Base-by-base conservation (phyloP, 768 basidiomycete species). In the Phanerochaete carnosa region DNA sequence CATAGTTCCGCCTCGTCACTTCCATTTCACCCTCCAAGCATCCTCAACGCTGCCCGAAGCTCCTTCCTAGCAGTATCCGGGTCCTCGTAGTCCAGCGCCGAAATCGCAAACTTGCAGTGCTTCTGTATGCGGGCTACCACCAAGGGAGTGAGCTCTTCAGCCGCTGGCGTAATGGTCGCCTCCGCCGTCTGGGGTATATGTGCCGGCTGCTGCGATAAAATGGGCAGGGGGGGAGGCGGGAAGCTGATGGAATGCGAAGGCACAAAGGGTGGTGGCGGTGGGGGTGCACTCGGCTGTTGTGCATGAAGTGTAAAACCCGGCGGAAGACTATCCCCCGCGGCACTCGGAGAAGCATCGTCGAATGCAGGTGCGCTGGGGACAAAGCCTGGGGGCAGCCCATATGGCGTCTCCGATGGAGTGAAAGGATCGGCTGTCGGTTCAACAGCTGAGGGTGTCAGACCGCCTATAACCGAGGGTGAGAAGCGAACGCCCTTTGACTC, bases 1-100 rank as follows among this genome's bases (percentile, higher is more conserved):
- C 23, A 22, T 22, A 35, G 12, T 9, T 15, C 9, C 32, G 11
- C n/a, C 29, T 13, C 28, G 2, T 32, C 55, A 30, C 16, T 22
- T 12, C 33, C 50, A n/a, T 23, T 49, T 74, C 68, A 83, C 3
- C 77, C 86, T 25, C 85, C 89, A 23, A 94, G 76, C 33, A 84
- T 73, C 32, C 77, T 79, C 63, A 99, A 74, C 15, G 96, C 96
- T 35, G 83, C 79, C 64, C 83, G 80, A 65, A 99, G 74, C 74
- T 99, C 94, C 70, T 83, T 88, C 69, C 83, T 81, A 19, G 96
- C 96, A 66, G 92, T 90, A 64, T 90, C 89, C 11, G 80, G 79
- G 73, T 99, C 96, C 70, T 98, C 96, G 71, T 95, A 98, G 69
- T 98, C 94, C 57, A 99, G 78, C n/a, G 97, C 86, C 30, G 92